phyloP scores from a whole-genome alignment of 73 alveolate species.

The Breviolum minutum region DNA sequence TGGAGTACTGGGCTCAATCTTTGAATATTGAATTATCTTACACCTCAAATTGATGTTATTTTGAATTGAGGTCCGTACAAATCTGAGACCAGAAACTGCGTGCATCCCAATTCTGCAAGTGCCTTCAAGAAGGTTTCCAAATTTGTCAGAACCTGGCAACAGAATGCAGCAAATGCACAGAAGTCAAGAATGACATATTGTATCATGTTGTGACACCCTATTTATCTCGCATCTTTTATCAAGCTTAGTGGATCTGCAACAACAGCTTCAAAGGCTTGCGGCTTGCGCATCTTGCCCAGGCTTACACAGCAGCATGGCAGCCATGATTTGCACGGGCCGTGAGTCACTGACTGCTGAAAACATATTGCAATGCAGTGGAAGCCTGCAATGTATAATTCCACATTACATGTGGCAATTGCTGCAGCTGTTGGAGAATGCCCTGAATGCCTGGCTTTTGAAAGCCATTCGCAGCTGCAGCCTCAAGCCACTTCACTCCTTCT shows the following conservation, averaged over 20 bases:
- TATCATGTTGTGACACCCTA: no score
- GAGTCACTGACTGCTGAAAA: neutral
- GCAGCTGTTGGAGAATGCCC: neutral
- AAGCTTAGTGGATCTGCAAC: no score
- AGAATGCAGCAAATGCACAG: no score
- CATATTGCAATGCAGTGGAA: neutral
- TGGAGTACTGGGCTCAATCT: neutral
- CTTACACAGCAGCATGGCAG: no score
- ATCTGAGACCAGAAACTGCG: slow-evolving; percentile 29
- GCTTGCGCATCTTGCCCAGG: no score
- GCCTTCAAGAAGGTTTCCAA: slow-evolving; percentile 10
- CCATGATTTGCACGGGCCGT: no score
- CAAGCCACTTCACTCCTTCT: neutral
- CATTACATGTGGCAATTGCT: neutral
- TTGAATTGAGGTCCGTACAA: slow-evolving; percentile 12
- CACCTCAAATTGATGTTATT: no score
- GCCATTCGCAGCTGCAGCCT: slow-evolving; percentile 10
- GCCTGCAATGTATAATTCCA: neutral
- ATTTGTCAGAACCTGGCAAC: slow-evolving; percentile 19
- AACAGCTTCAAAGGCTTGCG: no score
- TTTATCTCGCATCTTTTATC: no score
- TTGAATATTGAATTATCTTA: no score
- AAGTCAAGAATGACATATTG: no score
- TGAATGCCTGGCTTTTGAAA: neutral
- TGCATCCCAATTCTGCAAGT: slow-evolving; percentile 48